These are phyloP conservation scores for Aspergillus steynii DNA, from an alignment of 495 filamentous ascomycete species.

Conservation along the genomic window DNA sequence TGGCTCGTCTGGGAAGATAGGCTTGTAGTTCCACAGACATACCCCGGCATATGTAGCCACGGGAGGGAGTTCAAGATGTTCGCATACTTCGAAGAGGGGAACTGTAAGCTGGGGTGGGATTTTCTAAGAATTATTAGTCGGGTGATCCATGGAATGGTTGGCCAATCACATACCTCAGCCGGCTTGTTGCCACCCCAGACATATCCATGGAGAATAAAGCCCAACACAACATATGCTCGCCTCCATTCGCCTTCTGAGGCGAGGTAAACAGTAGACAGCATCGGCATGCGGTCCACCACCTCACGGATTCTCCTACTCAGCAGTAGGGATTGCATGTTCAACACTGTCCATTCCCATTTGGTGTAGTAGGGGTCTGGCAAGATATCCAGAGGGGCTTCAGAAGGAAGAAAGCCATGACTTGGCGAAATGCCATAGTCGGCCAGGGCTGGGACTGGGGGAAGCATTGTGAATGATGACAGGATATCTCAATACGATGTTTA, in stretches of 20 bases:
- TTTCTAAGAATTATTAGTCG: constrained; percentile 51
- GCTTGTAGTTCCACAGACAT: constrained; percentile 94
- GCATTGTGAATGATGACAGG: constrained; percentile 57
- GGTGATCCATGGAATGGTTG: background rate
- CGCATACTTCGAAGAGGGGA: constrained; percentile 76
- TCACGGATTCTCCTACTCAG: constrained; percentile 77
- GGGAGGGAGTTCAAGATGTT: constrained; percentile 81
- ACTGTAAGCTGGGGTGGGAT: constrained; percentile 83
- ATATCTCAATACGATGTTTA: background rate
- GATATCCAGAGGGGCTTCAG: constrained; percentile 72
- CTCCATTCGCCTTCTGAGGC: constrained; percentile 86
- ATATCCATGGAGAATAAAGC: constrained; percentile 88
- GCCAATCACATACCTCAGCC: constrained; percentile 56
- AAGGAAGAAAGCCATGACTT: constrained; percentile 83
- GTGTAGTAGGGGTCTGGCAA: constrained; percentile 89
- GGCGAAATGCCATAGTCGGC: constrained; percentile 87
- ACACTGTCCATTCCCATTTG: constrained; percentile 83
- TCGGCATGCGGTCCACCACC: constrained; percentile 73
- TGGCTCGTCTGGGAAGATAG: constrained; percentile 76
- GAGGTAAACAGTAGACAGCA: constrained; percentile 78
- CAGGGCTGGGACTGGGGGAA: constrained; percentile 75
- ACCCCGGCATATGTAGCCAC: constrained; percentile 94
- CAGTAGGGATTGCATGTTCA: constrained; percentile 84
- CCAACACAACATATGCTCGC: constrained; percentile 82
- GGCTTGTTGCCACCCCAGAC: constrained; percentile 92